These are phyloP conservation scores for Pyrrhoderma lamaoense DNA, from an alignment of 1,284 basidiomycete species.

Conservation along the genomic window DNA sequence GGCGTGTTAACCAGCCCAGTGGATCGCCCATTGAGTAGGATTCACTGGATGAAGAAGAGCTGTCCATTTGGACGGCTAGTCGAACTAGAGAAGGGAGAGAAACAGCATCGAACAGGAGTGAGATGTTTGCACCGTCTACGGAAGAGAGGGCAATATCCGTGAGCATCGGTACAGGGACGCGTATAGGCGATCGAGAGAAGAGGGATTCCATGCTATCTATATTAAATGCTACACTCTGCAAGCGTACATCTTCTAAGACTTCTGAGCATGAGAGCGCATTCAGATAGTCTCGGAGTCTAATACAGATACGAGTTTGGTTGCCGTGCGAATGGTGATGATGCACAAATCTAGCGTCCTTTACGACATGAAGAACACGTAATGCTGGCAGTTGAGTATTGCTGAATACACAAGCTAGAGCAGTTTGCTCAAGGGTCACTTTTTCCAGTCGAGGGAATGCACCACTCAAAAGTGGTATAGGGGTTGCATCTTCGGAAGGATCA, in stretches of 20 bases:
- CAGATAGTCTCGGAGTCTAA: constrained; percentile 27
- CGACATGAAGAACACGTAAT: constrained; percentile 24
- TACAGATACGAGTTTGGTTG: constrained; percentile 22
- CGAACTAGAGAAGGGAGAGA: constrained; percentile 23
- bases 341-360: constrained; percentile 25
- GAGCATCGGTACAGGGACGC: constrained; percentile 22
- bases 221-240: constrained; percentile 26
- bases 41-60: neutral
- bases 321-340: constrained; percentile 14
- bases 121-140: constrained; percentile 27
- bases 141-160: constrained; percentile 23
- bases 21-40: constrained; percentile 26
- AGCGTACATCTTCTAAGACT: constrained; percentile 24
- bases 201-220: constrained; percentile 25
- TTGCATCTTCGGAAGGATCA: constrained; percentile 24
- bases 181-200: constrained; percentile 22
- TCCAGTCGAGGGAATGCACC: constrained; percentile 26
- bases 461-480: constrained; percentile 25
- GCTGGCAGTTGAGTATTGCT: constrained; percentile 23
- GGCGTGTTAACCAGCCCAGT: constrained; percentile 28
- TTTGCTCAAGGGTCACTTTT: constrained; percentile 27
- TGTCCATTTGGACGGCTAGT: constrained; percentile 28
- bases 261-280: constrained; percentile 23
- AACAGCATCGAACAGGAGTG: constrained; percentile 27
- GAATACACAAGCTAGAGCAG: constrained; percentile 25